Evolutionary conservation across 106 monocot genomes (phyloP).

Genomic region (Platanthera zijinensis): DNA sequence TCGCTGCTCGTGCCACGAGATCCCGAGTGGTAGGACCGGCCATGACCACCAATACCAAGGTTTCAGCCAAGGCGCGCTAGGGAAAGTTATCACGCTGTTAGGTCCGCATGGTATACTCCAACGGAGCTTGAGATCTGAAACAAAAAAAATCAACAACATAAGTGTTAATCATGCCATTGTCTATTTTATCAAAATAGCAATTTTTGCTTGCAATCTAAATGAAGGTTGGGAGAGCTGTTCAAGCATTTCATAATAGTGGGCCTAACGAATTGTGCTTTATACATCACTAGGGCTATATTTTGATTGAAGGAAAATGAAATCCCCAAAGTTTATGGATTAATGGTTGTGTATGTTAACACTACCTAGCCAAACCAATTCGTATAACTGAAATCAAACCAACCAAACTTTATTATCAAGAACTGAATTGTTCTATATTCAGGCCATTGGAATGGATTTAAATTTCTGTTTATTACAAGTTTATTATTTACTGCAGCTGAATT

Average conservation of each 20-base stretch:
- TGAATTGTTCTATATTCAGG: too few species aligned
- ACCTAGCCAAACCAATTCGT: too few species aligned
- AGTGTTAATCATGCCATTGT: background rate
- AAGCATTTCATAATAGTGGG: background rate
- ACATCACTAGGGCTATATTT: too few species aligned
- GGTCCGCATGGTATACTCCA: constrained; percentile 95
- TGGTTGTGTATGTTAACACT: too few species aligned
- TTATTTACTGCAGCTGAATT: too few species aligned
- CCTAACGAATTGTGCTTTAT: too few species aligned
- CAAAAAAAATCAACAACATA: background rate
- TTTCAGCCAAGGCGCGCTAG: constrained; percentile 83
- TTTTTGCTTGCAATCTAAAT: background rate
- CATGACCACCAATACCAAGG: constrained; percentile 99
- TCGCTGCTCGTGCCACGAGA: constrained; percentile 79
- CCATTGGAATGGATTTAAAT: too few species aligned
- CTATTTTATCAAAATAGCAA: background rate
- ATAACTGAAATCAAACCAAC: too few species aligned
- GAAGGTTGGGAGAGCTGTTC: background rate
- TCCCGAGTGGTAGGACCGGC: constrained; percentile 77
- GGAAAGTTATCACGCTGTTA: constrained; percentile 91
- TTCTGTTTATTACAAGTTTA: too few species aligned
- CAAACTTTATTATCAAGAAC: too few species aligned
- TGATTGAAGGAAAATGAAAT: too few species aligned
- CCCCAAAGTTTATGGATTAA: too few species aligned
- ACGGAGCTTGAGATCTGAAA: constrained; percentile 70